A percentile compares a stretch with the other conserved stretches of the same genome.
Evolutionary conservation across 2,329 filamentous ascomycete genomes (phyloP).

Genomic region (Colletotrichum euphorbiae): DNA sequence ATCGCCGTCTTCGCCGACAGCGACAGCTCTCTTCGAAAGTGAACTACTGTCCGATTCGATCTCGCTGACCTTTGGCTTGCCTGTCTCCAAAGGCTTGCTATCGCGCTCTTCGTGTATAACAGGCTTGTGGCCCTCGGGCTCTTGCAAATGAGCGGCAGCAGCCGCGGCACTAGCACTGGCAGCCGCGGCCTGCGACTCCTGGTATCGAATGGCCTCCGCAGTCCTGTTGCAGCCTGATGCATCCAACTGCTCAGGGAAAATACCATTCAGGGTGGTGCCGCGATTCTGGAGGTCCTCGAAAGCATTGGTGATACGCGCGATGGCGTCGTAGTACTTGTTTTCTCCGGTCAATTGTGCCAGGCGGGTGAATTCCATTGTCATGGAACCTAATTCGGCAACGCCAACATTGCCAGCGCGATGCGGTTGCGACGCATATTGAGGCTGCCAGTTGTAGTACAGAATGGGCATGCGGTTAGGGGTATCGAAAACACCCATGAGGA

Average conservation of each 20-base stretch:
- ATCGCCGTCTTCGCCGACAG: slow-evolving; percentile 48
- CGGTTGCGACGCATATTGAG: slow-evolving; percentile 70
- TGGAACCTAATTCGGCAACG: slow-evolving; percentile 79
- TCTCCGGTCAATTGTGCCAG: slow-evolving; percentile 87
- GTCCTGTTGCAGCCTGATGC: slow-evolving; percentile 80
- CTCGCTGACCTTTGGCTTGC: slow-evolving; percentile 12
- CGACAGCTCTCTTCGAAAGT: slow-evolving; percentile 8
- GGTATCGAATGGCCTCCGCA: slow-evolving; percentile 48
- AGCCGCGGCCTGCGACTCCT: slow-evolving; percentile 51
- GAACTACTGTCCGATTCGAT: neutral
- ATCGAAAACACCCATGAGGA: slow-evolving; percentile 86
- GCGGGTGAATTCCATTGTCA: slow-evolving; percentile 90
- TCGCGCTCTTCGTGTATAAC: slow-evolving; percentile 26
- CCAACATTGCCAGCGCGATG: slow-evolving; percentile 71
- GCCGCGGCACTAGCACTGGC: slow-evolving; percentile 41
- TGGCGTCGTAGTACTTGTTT: slow-evolving; percentile 88
- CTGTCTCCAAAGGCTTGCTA: slow-evolving; percentile 17
- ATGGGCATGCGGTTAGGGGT: slow-evolving; percentile 95
- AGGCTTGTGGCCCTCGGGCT: slow-evolving; percentile 45
- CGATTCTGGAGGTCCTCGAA: slow-evolving; percentile 79
- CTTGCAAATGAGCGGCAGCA: slow-evolving; percentile 8
- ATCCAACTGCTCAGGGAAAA: slow-evolving; percentile 84
- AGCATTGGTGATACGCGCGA: slow-evolving; percentile 85
- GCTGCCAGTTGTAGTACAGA: slow-evolving; percentile 83
- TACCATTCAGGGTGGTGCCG: slow-evolving; percentile 76